Percentiles rank a stretch among this genome's conserved stretches.
phyloP scores from a whole-genome alignment of 2,329 filamentous ascomycete genomes.

The Cladosporium cucumerinum region DNA sequence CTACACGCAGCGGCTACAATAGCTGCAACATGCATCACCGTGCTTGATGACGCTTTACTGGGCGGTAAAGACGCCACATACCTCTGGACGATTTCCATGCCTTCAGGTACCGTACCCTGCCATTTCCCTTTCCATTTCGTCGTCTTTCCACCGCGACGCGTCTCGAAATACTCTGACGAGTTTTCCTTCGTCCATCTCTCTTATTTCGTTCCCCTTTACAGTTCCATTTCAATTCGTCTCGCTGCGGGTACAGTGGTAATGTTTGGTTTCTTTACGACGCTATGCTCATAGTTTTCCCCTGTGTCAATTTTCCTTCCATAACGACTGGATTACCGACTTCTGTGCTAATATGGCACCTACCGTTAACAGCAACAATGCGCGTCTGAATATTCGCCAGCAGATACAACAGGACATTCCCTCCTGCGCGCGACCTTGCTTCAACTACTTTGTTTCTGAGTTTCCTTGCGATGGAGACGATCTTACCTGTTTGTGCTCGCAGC shows the following conservation, averaged over 20 bases:
- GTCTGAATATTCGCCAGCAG: constrained; percentile 1
- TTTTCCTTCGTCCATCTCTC: not conserved
- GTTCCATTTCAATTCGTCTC: constrained; percentile 9
- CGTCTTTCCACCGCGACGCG: constrained; percentile 5
- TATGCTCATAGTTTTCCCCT: constrained; percentile 7
- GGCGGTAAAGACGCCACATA: constrained; percentile 35
- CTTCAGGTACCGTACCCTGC: not conserved
- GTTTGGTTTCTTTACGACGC: constrained; percentile 7
- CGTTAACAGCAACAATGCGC: not conserved
- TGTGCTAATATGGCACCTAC: constrained; percentile 6
- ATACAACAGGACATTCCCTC: not conserved
- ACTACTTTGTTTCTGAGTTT: not conserved
- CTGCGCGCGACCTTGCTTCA: constrained; percentile 2
- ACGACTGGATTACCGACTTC: not conserved
- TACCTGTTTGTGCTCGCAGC: constrained; percentile 32
- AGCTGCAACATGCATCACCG: constrained; percentile 6
- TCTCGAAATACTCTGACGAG: constrained; percentile 12
- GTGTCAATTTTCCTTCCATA: not conserved
- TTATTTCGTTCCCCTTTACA: not conserved
- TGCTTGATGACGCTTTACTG: constrained; percentile 7
- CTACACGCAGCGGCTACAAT: constrained; percentile 12
- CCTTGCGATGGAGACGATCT: constrained; percentile 19
- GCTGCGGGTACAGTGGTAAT: constrained; percentile 16
- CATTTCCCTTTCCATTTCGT: not conserved
- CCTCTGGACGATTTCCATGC: not conserved